phyloP scores from a whole-genome alignment of 2,329 filamentous ascomycete species.

The Fusarium subglutinans region DNA sequence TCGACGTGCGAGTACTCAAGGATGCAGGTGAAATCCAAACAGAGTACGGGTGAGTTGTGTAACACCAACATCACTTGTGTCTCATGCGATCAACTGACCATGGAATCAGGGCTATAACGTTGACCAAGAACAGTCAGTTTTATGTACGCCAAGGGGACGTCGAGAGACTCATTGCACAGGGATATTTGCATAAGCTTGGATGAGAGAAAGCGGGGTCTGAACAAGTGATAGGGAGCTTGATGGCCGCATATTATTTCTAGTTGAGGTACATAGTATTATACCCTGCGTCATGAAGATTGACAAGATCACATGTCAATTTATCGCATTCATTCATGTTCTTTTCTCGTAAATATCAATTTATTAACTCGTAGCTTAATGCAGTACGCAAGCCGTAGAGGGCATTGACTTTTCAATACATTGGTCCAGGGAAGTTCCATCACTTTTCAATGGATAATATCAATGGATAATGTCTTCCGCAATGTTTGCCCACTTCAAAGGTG shows the following conservation, averaged over 20 bases:
- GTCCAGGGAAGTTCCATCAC: not conserved
- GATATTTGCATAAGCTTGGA: conserved; percentile 89
- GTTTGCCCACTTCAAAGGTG: not conserved
- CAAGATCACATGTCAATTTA: conserved; percentile 9
- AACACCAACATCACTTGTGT: not conserved
- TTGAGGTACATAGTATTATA: conserved; percentile 16
- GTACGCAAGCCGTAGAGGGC: conserved; percentile 7
- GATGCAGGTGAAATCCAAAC: conserved; percentile 99
- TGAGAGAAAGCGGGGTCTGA: conserved; percentile 56
- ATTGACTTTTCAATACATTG: not conserved
- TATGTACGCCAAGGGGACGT: conserved; percentile 97
- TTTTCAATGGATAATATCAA: not conserved
- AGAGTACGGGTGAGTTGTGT: conserved; percentile 84
- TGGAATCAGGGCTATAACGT: conserved; percentile 79
- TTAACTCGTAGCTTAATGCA: not conserved
- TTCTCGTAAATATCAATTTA: not conserved
- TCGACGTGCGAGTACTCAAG: conserved; percentile 94
- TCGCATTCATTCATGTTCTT: not conserved
- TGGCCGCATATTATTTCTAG: not conserved
- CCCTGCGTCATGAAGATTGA: conserved; percentile 11
- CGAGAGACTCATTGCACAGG: conserved; percentile 91
- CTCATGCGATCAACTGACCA: conserved; percentile 27
- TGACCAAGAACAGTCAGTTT: conserved; percentile 98
- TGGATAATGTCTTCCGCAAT: not conserved
- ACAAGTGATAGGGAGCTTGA: not conserved